Base-by-base conservation (phyloP, 1,284 basidiomycete genomes). In the Ganoderma lingzhi region DNA sequence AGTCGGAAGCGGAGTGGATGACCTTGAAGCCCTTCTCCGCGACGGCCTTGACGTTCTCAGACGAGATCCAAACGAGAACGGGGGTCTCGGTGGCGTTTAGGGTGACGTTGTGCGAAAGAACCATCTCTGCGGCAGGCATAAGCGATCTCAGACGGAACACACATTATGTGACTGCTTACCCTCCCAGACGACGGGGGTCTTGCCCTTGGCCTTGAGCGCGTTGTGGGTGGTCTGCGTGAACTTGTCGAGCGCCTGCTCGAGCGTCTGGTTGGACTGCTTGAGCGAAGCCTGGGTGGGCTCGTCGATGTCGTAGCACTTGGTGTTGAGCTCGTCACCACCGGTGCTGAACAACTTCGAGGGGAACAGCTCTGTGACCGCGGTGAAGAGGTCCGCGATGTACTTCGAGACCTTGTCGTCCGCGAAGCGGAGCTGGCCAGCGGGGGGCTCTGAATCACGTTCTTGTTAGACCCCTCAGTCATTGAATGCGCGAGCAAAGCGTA, bases 311-410 rank as follows among this genome's bases (percentile, higher is more conserved):
- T 93, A 96, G 80, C 93, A 95, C 55, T 84, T 83, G 10, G 78
- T 76, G 76, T 95, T 95, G 71, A 96, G 79, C 80, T 96, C 95
- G 77, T 96, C 95, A 0, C 95, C 95, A 1, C 95, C 95, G 0
- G 93, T 93, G 72, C 88, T 89, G 78, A 96, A 89, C 69, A 93
- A 84, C 32, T 78, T 84, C 19, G 90, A 88, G 0, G 88, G 86
- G 72, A 92, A 85, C 45, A 87, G 78, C 23, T 80, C 76, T 1
- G 86, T 78, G 1, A 83, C 77, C 0, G 80, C 76, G 8, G 76
- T 72, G 71, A 91, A 84, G 39, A 93, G 76, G 10, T 79, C 78
- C 6, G 80, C 76, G 10, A 86, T 85, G 73, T 87, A 90, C 12
- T 83, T 79, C 63, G 80, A 74, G 6, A 76, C 76, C 0, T 83